Evolutionary conservation across 371 early-diverging fungal species (phyloP), one percentile per base, ranked within the genome.

Genomic region (Syncephalis plumigaleata): DNA sequence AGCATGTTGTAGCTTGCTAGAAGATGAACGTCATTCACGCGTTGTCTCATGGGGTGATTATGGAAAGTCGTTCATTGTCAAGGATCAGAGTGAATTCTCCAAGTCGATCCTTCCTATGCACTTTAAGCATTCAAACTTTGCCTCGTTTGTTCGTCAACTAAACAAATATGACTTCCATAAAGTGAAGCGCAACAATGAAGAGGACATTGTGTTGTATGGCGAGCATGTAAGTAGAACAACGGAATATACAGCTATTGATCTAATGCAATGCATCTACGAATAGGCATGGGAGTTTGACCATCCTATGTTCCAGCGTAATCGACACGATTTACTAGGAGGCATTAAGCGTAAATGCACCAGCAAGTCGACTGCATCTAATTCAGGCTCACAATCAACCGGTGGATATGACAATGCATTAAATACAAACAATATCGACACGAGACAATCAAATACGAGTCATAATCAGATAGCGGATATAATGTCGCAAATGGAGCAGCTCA

Each of bases 141-240:
- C 73, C 37, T 78, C 79, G 40, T 91, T 96, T 70, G 87, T 93
- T 16, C 76, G 97, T 25, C 97, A 96, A 56, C 71, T 96, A 3
- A 96, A 96, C 67, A 96, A 87, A 64, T 96, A 96, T 53, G 96
- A 84, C 51, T 93, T 96, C 60, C 87, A 90, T 66, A 91, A 89
- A 66, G 71, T 87, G 25, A 71, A 68, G 46, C 54, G 74, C 36
- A 67, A 63, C 31, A 60, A 63, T 1, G 78, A 77, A 16, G 76
- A 78, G 38, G 59, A 62, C 7, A 65, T 56, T 3, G 62, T 60
- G 49, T 56, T 64, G 2, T 73, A 79, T 51, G 79, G 79, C 3
- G 79, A 79, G 37, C 73, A 74, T 60, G 77, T 74, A 65, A 25
- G 45, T 20, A 16, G 17, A n/a, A 22, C 18, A 44, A 17, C 16